A percentile compares a stretch with the other conserved stretches of the same genome.
Conservation (phyloP, 2,329 filamentous ascomycete genomes). For the Juglanconis oblonga region DNA sequence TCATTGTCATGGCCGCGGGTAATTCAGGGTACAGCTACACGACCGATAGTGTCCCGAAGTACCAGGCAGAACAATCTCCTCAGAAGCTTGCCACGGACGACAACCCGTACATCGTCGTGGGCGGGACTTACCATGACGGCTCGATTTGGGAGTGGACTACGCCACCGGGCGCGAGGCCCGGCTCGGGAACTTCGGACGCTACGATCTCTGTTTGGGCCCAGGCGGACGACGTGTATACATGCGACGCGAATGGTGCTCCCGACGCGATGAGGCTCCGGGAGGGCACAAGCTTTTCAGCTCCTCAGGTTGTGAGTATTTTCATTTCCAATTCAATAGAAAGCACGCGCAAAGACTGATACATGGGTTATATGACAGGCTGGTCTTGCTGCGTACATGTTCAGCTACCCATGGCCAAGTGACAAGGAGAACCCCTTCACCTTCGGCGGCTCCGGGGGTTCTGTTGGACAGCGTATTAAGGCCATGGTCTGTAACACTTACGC, state of each 20-base stretch:
- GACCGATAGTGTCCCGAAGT: background rate
- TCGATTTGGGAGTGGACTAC: constrained; percentile 4
- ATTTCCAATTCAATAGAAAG: too few relatives aligned
- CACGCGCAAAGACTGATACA: too few relatives aligned
- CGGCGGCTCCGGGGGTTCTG: background rate
- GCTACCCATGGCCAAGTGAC: constrained; percentile 1
- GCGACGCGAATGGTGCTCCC: background rate
- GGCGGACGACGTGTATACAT: background rate
- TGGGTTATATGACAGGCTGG: background rate
- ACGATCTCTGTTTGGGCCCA: constrained; percentile 9
- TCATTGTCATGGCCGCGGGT: background rate
- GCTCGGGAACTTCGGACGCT: background rate
- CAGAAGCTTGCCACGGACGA: background rate
- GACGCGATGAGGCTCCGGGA: background rate
- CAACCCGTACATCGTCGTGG: constrained; percentile 2
- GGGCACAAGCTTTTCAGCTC: background rate
- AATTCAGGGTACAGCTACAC: background rate
- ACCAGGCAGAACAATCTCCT: background rate
- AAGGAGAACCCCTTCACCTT: background rate
- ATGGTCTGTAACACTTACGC: constrained; percentile 5
- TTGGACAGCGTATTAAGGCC: constrained; percentile 5
- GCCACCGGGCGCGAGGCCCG: background rate
- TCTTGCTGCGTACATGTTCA: constrained; percentile 7
- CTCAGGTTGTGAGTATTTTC: constrained; percentile 1
- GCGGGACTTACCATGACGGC: constrained; percentile 8